These are phyloP conservation scores for Pseudogymnoascus sp. DNA, from an alignment of 2,329 filamentous ascomycete genomes.

Conservation along the genomic window DNA sequence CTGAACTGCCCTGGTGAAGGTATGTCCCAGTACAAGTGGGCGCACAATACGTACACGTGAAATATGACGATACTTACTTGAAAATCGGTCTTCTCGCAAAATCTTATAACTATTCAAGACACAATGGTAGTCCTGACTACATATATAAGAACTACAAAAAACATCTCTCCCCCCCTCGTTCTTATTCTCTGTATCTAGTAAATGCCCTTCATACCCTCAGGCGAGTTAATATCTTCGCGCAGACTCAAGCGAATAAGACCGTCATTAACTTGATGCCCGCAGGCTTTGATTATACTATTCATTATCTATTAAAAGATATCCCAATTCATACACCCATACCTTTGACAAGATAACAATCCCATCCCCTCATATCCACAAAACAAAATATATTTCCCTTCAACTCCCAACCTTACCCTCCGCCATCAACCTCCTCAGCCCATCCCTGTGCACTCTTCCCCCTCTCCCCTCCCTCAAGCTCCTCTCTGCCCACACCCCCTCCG, in stretches of 20 bases:
- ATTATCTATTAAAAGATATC: conserved; percentile 4
- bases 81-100: no score
- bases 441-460: conserved; percentile 10
- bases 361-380: background rate
- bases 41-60: no score
- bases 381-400: background rate
- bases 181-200: no score
- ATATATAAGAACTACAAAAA: no score
- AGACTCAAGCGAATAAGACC: background rate
- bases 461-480: background rate
- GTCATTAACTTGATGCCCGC: background rate
- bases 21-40: no score
- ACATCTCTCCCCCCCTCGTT: no score
- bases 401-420: conserved; percentile 5
- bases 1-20: no score
- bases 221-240: background rate
- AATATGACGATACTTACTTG: no score
- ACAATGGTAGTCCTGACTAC: no score
- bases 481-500: background rate
- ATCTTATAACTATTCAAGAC: no score
- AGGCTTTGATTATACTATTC: background rate
- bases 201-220: background rate
- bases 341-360: background rate
- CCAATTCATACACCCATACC: background rate
- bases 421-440: conserved; percentile 1